Evolutionary conservation across 192 early-diverging fungal species (phyloP).

Genomic region (Allomyces arbusculus): DNA sequence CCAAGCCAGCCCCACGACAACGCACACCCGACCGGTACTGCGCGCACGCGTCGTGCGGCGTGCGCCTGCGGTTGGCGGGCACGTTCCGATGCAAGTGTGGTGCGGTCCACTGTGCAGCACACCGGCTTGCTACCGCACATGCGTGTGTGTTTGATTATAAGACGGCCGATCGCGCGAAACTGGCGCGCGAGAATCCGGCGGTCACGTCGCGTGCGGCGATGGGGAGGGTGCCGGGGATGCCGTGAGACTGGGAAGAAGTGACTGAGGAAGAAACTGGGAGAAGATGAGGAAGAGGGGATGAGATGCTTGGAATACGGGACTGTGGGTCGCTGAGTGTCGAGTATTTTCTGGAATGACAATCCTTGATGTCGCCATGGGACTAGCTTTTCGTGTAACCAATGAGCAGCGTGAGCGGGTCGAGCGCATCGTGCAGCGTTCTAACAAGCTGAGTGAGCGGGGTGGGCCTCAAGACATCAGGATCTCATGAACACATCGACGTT

Average conservation of each 20-base stretch:
- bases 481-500: no score
- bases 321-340: no score
- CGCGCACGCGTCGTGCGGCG: not conserved
- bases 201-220: slow-evolving; percentile 2
- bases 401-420: no score
- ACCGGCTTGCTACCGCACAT: not conserved
- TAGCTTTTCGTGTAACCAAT: no score
- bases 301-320: no score
- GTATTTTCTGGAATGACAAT: no score
- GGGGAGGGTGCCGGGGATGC: not conserved
- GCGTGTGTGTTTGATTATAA: not conserved
- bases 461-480: no score
- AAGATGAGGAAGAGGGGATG: no score
- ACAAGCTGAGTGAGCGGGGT: no score
- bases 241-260: not conserved
- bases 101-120: not conserved
- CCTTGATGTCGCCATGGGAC: no score
- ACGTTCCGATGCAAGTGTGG: not conserved
- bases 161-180: not conserved
- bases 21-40: not conserved
- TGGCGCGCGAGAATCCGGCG: not conserved
- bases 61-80: not conserved
- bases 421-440: no score
- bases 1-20: not conserved
- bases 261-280: no score